phyloP scores from a whole-genome alignment of 148 eudicot species.

The Camellia sinensis region DNA sequence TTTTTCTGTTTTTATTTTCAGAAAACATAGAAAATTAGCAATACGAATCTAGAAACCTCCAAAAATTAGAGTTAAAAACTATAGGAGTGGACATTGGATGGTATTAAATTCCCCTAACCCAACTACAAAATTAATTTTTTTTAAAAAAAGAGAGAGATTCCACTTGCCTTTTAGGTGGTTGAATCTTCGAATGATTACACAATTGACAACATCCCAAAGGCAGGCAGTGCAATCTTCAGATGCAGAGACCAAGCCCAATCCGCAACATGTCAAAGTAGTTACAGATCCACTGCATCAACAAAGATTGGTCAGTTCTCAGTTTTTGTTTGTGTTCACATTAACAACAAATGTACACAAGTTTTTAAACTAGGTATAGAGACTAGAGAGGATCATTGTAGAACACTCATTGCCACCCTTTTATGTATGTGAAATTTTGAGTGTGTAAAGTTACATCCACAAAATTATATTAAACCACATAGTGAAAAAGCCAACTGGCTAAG shows the following conservation, averaged over 20 bases:
- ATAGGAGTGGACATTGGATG: neutral
- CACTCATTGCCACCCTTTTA: neutral
- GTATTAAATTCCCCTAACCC: too few relatives aligned
- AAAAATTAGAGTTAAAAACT: neutral
- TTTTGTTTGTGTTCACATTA: neutral
- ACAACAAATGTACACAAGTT: neutral
- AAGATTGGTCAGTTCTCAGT: neutral
- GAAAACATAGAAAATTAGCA: conserved; percentile 3
- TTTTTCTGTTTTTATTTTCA: neutral
- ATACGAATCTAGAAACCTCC: neutral
- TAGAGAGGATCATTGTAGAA: too few relatives aligned
- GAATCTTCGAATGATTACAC: conserved; percentile 17
- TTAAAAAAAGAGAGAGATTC: neutral
- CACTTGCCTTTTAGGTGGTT: conserved; percentile 22
- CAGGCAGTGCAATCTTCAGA: conserved; percentile 32
- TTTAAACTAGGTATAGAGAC: too few relatives aligned
- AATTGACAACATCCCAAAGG: conserved; percentile 26
- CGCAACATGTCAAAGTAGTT: conserved; percentile 20
- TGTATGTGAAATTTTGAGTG: neutral
- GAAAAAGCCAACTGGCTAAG: too few relatives aligned
- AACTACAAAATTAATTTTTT: too few relatives aligned
- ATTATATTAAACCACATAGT: too few relatives aligned
- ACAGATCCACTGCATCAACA: conserved; percentile 18
- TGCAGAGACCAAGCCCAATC: conserved; percentile 25
- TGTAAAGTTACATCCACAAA: neutral